Conservation (phyloP, 257 asterid genomes). For the Forsythia suspensa region DNA sequence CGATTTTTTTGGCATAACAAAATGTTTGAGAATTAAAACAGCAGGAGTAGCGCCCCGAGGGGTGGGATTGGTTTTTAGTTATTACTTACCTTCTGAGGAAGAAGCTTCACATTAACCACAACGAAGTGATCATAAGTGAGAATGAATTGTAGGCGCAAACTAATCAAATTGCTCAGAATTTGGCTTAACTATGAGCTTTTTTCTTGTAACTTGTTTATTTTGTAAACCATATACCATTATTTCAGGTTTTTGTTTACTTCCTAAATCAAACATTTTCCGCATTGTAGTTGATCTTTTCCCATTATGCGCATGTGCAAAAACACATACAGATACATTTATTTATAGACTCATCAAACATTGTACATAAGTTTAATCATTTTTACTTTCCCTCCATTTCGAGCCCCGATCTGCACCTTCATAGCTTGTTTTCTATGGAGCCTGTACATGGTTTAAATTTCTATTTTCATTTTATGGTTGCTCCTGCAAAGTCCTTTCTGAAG, state of each 20-base stretch:
- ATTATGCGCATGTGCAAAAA: neutral
- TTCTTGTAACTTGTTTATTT: neutral
- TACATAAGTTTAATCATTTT: neutral
- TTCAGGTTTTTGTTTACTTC: neutral
- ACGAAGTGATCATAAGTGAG: neutral
- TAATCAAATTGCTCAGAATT: conserved; percentile 14
- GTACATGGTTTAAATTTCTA: conserved; percentile 1
- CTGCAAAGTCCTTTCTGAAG: neutral
- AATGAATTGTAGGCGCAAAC: neutral
- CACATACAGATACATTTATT: neutral
- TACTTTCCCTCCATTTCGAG: neutral
- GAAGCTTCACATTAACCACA: conserved; percentile 7
- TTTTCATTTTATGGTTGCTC: neutral
- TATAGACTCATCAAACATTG: neutral
- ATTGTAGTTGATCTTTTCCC: conserved; percentile 10
- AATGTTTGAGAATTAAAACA: conserved; percentile 14
- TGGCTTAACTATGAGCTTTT: conserved; percentile 1
- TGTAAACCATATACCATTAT: conserved; percentile 3
- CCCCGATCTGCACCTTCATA: conserved; percentile 5
- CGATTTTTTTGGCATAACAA: neutral
- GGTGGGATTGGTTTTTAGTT: conserved; percentile 14
- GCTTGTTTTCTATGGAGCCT: neutral
- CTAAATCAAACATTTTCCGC: neutral
- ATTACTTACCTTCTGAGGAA: conserved; percentile 11
- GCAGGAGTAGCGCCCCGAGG: neutral